Conservation (phyloP, 1,284 basidiomycete species). For the Schizophyllum amplum region DNA sequence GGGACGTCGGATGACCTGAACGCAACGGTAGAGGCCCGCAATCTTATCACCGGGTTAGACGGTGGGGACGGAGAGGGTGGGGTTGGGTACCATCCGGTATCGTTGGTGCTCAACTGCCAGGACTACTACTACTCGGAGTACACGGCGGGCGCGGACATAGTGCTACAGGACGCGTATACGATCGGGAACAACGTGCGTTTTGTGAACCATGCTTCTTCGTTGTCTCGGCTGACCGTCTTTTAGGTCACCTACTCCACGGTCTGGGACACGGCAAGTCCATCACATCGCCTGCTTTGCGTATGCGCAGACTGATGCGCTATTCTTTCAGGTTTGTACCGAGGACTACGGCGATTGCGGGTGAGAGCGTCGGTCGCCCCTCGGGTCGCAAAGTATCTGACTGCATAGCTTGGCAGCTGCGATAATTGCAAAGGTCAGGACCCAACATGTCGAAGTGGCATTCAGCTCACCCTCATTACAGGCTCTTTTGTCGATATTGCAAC, state of each 20-base stretch:
- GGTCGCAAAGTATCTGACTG: too few species aligned
- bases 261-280: constrained; percentile 18
- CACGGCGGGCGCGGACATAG: constrained; percentile 50
- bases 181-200: constrained; percentile 56
- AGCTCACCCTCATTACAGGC: too few species aligned
- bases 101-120: constrained; percentile 67
- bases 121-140: constrained; percentile 60
- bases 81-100: constrained; percentile 61
- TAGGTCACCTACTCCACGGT: neutral
- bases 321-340: constrained; percentile 48
- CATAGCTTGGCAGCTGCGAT: too few species aligned
- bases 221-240: too few species aligned
- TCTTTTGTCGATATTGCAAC: constrained; percentile 53
- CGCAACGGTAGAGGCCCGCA: constrained; percentile 47
- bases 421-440: too few species aligned
- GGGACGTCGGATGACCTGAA: constrained; percentile 59
- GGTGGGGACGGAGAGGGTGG: constrained; percentile 25
- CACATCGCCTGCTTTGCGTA: too few species aligned
- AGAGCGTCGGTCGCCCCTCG: too few species aligned
- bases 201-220: too few species aligned
- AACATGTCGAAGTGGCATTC: too few species aligned
- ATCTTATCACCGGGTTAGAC: constrained; percentile 61
- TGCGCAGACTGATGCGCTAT: too few species aligned
- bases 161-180: constrained; percentile 42
- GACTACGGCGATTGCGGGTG: constrained; percentile 68